Conservation (phyloP, 495 filamentous ascomycete genomes). For the Penicillium lagena region DNA sequence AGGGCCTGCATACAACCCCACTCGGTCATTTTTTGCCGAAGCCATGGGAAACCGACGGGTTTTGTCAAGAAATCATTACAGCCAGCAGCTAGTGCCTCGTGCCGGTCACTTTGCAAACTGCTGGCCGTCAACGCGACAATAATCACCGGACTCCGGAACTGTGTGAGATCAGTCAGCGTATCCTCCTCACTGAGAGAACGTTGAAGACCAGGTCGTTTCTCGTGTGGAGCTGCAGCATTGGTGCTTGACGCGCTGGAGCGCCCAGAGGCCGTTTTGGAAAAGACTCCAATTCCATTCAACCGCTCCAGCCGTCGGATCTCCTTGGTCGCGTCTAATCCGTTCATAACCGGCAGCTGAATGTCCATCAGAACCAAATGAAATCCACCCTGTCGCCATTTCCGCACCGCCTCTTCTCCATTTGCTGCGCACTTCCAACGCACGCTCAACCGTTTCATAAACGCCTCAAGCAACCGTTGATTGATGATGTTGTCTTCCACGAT, state of each 20-base stretch:
- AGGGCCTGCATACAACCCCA: conserved; percentile 99
- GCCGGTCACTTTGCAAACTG: conserved; percentile 86
- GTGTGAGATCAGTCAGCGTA: conserved; percentile 53
- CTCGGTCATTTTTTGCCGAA: conserved; percentile 95
- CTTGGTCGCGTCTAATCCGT: conserved; percentile 89
- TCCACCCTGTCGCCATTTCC: conserved; percentile 88
- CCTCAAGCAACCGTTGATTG: conserved; percentile 86
- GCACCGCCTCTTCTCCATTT: conserved; percentile 88
- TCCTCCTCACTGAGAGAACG: conserved; percentile 49
- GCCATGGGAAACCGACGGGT: conserved; percentile 97
- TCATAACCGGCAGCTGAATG: conserved; percentile 97
- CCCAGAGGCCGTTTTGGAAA: conserved; percentile 49
- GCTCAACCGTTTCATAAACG: conserved; percentile 93
- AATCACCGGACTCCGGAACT: conserved; percentile 95
- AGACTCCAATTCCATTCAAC: conserved; percentile 84
- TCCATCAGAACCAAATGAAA: conserved; percentile 98
- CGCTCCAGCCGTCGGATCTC: conserved; percentile 89
- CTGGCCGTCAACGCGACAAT: conserved; percentile 95
- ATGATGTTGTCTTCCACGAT: conserved; percentile 99
- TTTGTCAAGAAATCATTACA: conserved; percentile 99
- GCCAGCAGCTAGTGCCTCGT: conserved; percentile 90
- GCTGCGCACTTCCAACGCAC: conserved; percentile 97
- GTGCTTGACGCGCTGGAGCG: conserved; percentile 30
- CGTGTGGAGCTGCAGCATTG: conserved; percentile 15
- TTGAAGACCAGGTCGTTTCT: conserved; percentile 15